phyloP scores from a whole-genome alignment of 2,329 filamentous ascomycete genomes.

The Ophiostoma quercus region DNA sequence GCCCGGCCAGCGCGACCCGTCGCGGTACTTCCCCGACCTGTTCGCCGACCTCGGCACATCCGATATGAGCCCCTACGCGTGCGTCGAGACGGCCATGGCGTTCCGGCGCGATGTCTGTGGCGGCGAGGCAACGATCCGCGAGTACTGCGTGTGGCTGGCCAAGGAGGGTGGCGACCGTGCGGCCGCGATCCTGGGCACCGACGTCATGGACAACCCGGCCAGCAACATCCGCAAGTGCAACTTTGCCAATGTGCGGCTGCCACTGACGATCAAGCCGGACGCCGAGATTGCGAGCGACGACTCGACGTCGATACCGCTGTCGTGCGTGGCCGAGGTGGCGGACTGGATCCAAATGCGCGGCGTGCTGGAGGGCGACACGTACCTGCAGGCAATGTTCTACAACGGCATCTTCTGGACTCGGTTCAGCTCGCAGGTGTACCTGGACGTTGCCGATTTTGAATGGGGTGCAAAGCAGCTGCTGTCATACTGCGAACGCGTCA shows the following conservation, averaged over 20 bases:
- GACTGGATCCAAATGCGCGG: constrained; percentile 22
- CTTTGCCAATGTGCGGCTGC: constrained; percentile 60
- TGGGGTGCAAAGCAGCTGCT: constrained; percentile 51
- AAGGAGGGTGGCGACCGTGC: constrained; percentile 51
- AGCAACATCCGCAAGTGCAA: constrained; percentile 50
- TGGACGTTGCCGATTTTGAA: constrained; percentile 61
- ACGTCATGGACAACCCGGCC: constrained; percentile 53
- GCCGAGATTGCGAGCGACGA: constrained; percentile 16
- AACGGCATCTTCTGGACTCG: constrained; percentile 54
- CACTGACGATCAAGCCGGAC: constrained; percentile 33
- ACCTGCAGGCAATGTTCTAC: constrained; percentile 53
- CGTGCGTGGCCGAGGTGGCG: constrained; percentile 29
- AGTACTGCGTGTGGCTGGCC: constrained; percentile 53
- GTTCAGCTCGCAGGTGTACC: constrained; percentile 61
- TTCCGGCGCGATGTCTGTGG: constrained; percentile 58
- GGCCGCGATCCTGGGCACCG: constrained; percentile 55
- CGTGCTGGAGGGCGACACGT: constrained; percentile 46
- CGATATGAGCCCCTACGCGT: constrained; percentile 59
- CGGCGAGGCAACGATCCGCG: constrained; percentile 58
- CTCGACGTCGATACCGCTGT: constrained; percentile 23
- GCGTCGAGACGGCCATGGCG: constrained; percentile 55
- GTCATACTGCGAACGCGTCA: constrained; percentile 27
- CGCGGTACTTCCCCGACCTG: constrained; percentile 50
- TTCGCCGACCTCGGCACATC: constrained; percentile 64
- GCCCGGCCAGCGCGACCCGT: constrained; percentile 17